These are phyloP conservation scores for Kodamaea leandrae DNA, from an alignment of 805 yeast genomes.

Conservation along the genomic window DNA sequence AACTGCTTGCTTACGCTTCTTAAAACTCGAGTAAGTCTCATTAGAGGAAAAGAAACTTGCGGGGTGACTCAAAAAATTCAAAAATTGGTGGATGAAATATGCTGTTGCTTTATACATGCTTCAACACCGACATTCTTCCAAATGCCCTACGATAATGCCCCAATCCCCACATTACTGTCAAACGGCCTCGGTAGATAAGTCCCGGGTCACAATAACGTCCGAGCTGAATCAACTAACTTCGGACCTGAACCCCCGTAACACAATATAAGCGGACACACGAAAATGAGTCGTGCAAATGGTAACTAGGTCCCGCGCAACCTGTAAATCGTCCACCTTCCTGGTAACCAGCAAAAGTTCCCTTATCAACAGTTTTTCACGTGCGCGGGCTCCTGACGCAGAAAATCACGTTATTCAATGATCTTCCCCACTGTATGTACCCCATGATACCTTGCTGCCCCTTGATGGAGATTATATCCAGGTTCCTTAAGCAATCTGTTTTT, in stretches of 20 bases:
- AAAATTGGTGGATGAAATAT: not conserved
- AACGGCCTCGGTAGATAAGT: not conserved
- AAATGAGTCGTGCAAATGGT: not conserved
- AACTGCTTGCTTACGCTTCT: conserved; percentile 9
- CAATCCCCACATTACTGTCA: not conserved
- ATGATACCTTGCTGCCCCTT: conserved; percentile 7
- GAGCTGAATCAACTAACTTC: not conserved
- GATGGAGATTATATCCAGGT: not conserved
- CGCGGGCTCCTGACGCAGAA: no score
- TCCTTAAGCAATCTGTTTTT: not conserved
- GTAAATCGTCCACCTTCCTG: not conserved
- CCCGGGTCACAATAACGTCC: not conserved
- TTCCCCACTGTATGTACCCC: not conserved
- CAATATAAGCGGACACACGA: not conserved
- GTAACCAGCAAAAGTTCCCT: no score
- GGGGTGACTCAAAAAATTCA: conserved; percentile 3
- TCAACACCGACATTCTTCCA: no score
- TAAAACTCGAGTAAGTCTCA: conserved; percentile 2
- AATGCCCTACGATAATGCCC: not conserved
- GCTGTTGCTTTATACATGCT: no score
- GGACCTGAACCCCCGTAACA: not conserved
- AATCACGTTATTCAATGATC: no score
- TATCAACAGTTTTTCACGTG: no score
- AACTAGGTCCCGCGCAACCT: not conserved
- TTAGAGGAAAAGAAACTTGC: not conserved